Evolutionary conservation across 2,329 filamentous ascomycete species (phyloP).

Genomic region (Ramularia endophylla): DNA sequence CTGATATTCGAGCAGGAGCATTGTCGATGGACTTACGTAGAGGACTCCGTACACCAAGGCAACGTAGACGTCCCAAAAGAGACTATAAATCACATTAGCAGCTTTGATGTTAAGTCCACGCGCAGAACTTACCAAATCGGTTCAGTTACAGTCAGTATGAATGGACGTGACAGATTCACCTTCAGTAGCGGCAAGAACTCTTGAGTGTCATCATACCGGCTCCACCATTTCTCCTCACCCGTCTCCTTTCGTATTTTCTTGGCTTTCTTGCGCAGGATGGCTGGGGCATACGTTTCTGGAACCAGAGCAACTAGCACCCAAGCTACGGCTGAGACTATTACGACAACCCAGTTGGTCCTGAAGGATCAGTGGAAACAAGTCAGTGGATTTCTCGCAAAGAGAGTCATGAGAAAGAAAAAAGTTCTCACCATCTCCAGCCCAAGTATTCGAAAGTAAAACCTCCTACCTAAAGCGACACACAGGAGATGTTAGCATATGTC

Average conservation of each 20-base stretch:
- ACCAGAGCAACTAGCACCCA: conserved; percentile 55
- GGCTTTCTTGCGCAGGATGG: conserved; percentile 62
- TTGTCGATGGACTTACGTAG: conserved; percentile 42
- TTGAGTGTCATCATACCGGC: conserved; percentile 67
- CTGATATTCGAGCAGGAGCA: too few species aligned
- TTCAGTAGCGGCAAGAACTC: conserved; percentile 63
- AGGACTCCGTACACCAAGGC: conserved; percentile 79
- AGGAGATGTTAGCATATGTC: too few species aligned
- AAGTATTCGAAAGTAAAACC: conserved; percentile 73
- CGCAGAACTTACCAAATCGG: conserved; percentile 63
- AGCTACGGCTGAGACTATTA: conserved; percentile 63
- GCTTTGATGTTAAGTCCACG: background rate
- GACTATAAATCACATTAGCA: conserved; percentile 39
- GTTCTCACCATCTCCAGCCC: conserved; percentile 88
- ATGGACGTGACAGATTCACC: conserved; percentile 69
- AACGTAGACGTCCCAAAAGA: conserved; percentile 67
- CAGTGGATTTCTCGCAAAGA: too few species aligned
- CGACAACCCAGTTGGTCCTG: conserved; percentile 74
- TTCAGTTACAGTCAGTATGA: conserved; percentile 70
- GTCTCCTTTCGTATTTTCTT: conserved; percentile 60
- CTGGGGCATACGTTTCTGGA: conserved; percentile 71
- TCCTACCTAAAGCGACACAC: too few species aligned
- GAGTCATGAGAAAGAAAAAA: too few species aligned
- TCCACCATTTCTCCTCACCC: conserved; percentile 69
- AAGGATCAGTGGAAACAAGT: too few species aligned